phyloP scores from a whole-genome alignment of 2,329 filamentous ascomycete genomes.

The Beauveria pseudobassiana region DNA sequence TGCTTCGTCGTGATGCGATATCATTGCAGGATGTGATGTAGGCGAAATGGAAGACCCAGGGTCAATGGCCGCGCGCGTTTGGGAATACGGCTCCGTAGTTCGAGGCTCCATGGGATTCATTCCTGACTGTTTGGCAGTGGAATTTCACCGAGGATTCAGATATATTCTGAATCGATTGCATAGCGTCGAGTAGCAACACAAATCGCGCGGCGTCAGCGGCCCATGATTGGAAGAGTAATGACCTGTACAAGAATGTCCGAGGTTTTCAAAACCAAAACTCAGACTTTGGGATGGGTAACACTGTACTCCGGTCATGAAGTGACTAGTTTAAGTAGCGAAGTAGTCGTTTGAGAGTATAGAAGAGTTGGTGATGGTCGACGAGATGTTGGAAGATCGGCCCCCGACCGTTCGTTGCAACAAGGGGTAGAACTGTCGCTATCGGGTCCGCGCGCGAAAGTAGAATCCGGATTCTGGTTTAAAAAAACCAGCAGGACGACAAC shows the following conservation, averaged over 20 bases:
- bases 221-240: conserved; percentile 7
- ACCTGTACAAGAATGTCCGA: neutral
- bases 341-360: neutral
- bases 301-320: neutral
- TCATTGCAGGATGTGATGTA: conserved; percentile 8
- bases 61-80: neutral
- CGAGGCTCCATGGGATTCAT: conserved; percentile 4
- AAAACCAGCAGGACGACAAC: neutral
- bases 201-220: conserved; percentile 7
- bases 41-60: conserved; percentile 7
- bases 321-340: neutral
- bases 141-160: neutral
- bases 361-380: neutral
- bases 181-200: conserved; percentile 7
- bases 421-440: neutral
- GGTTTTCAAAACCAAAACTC: neutral
- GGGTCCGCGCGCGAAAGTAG: neutral
- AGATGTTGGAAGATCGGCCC: neutral
- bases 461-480: neutral
- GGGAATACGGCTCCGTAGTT: neutral
- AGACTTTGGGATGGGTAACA: neutral
- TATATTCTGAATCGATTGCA: conserved; percentile 8
- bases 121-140: neutral
- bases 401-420: neutral
- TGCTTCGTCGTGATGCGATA: conserved; percentile 7